phyloP scores from a whole-genome alignment of 495 filamentous ascomycete species.

The Podospora australis region DNA sequence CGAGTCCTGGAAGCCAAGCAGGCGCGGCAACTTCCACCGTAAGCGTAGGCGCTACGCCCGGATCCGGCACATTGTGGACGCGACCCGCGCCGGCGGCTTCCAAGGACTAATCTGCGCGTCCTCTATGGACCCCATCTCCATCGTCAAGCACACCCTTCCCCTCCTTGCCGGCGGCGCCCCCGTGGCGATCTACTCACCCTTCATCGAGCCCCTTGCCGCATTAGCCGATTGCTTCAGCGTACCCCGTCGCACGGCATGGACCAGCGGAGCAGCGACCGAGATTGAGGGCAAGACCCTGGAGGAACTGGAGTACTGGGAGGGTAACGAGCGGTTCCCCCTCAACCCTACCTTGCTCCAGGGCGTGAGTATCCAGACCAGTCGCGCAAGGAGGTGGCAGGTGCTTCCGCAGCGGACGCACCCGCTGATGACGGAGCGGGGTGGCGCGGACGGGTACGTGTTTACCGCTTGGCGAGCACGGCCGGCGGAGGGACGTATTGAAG shows the following conservation, averaged over 20 bases:
- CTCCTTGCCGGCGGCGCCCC: slow-evolving; percentile 76
- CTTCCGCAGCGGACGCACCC: slow-evolving; percentile 90
- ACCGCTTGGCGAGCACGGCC: slow-evolving; percentile 76
- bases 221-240: slow-evolving; percentile 76
- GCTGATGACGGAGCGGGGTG: slow-evolving; percentile 80
- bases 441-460: slow-evolving; percentile 86
- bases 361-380: slow-evolving; percentile 69
- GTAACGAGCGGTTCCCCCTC: slow-evolving; percentile 66
- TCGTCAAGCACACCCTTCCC: slow-evolving; percentile 67
- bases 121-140: slow-evolving; percentile 68
- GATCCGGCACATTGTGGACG: slow-evolving; percentile 59
- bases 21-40: slow-evolving; percentile 71
- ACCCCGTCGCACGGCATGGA: slow-evolving; percentile 66
- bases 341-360: slow-evolving; percentile 79
- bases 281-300: slow-evolving; percentile 28
- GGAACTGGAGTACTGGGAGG: slow-evolving; percentile 42
- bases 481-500: slow-evolving; percentile 67
- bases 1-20: slow-evolving; percentile 62
- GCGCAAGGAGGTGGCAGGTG: slow-evolving; percentile 78
- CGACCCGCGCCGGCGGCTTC: slow-evolving; percentile 67
- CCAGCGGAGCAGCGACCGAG: slow-evolving; percentile 31
- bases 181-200: slow-evolving; percentile 76
- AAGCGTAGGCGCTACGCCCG: slow-evolving; percentile 79
- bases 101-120: slow-evolving; percentile 77
- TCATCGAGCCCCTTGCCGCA: slow-evolving; percentile 66